Conservation (phyloP, 805 yeast genomes). For the Novakomyces olei region DNA sequence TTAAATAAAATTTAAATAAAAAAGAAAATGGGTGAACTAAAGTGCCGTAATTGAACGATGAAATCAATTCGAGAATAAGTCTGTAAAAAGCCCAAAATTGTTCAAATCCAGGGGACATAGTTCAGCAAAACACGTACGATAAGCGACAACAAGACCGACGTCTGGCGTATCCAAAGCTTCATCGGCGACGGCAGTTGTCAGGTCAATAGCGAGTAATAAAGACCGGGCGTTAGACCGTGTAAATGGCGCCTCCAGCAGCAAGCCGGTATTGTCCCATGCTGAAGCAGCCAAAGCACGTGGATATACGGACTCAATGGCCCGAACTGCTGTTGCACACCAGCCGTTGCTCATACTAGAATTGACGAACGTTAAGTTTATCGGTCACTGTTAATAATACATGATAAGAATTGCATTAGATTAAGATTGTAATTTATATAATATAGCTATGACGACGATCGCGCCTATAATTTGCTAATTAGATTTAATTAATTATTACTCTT, state of each 20-base stretch:
- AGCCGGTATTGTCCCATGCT: conserved; percentile 91
- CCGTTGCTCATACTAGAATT: too few species aligned
- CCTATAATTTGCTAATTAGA: too few species aligned
- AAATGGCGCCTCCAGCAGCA: conserved; percentile 44
- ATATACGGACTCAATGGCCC: conserved; percentile 43
- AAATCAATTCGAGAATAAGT: not conserved
- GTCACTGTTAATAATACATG: too few species aligned
- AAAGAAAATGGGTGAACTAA: too few species aligned
- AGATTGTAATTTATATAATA: too few species aligned
- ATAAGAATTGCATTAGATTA: too few species aligned
- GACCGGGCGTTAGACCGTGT: conserved; percentile 7
- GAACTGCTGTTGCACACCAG: conserved; percentile 19
- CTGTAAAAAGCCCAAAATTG: not conserved
- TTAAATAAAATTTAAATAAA: too few species aligned
- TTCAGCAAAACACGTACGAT: conserved; percentile 30
- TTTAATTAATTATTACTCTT: too few species aligned
- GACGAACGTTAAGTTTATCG: too few species aligned
- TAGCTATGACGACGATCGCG: too few species aligned
- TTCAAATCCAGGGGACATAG: not conserved
- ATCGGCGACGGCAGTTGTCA: conserved; percentile 60
- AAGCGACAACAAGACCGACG: conserved; percentile 49
- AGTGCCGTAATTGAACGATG: too few species aligned
- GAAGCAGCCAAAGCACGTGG: conserved; percentile 66
- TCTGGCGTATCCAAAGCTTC: conserved; percentile 43
- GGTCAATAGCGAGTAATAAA: conserved; percentile 55